Evolutionary conservation across 768 basidiomycete species (phyloP), one percentile per base, ranked within the genome.

Genomic region (Collybia sordida): DNA sequence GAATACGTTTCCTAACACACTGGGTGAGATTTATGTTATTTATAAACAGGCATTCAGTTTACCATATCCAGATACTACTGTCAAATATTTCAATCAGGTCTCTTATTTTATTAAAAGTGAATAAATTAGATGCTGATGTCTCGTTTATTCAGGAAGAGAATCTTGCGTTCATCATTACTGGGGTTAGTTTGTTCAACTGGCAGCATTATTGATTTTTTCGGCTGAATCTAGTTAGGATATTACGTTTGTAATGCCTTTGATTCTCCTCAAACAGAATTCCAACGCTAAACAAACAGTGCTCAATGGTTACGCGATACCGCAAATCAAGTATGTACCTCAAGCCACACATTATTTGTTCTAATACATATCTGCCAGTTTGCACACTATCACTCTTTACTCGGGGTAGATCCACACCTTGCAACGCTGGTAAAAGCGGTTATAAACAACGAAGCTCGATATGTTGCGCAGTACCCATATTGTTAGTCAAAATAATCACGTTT

Each of bases 221-320:
- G 34, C 36, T 47, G 31, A 31, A 31, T 14, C 31, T 6, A 31
- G 31, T 11, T 42, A 87, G 85, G 86, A 90, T 61, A 88, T 90
- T 57, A 85, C 83, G 88, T 89, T 63, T 42, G 83, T 72, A 9
- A 31, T 46, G 43, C 31, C 52, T 38, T 17, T 37, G 18, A 17
- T 21, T 39, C 6, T 35, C 27, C 14, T n/a, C 22, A 7, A 12
- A 15, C 19, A 4, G 28, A 19, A 42, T 28, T 45, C 60, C 27
- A 62, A 28, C 31, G 34, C 21, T 45, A 25, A 7, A 12, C 49
- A 35, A 42, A 27, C 51, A 90, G 88, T 25, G 89, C 89, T 2
- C 88, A 90, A 60, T 91, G 89, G 89, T 73, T 91, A 31, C 84
- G 89, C 43, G 88, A 91, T 61, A 88, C 89, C 18, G 85, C 81